Percentiles rank a stretch among this genome's conserved stretches.
These are phyloP conservation scores for Microdochium paspali DNA, from an alignment of 2,329 filamentous ascomycete species.

Conservation along the genomic window DNA sequence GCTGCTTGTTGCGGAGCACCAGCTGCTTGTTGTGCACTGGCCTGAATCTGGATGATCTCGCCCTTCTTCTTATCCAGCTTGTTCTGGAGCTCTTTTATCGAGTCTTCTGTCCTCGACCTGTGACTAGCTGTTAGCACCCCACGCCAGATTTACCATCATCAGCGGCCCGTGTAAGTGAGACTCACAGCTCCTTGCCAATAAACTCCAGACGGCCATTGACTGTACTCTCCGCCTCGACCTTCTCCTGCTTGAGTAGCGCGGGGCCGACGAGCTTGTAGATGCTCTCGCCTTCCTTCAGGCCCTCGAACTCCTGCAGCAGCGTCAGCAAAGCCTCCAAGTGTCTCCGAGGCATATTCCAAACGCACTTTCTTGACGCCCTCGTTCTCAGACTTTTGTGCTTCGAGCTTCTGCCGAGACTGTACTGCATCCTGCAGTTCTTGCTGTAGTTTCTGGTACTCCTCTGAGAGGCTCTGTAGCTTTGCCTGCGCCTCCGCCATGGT, in stretches of 20 bases:
- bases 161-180: conserved; percentile 2
- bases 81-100: conserved; percentile 45
- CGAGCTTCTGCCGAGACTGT: conserved; percentile 77
- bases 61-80: conserved; percentile 50
- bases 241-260: conserved; percentile 89
- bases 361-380: conserved; percentile 72
- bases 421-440: conserved; percentile 73
- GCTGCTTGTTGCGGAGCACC: conserved; percentile 19
- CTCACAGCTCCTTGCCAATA: conserved; percentile 88
- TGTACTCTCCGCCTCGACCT: conserved; percentile 77
- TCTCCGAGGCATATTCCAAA: conserved; percentile 2
- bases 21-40: conserved; percentile 33
- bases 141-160: background rate
- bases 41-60: conserved; percentile 49
- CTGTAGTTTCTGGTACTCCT: conserved; percentile 82
- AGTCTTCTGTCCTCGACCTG: conserved; percentile 25
- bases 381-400: conserved; percentile 92
- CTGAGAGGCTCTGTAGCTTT: conserved; percentile 70
- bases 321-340: background rate
- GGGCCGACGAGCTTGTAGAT: conserved; percentile 97
- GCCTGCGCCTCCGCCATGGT: conserved; percentile 68
- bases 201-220: conserved; percentile 88
- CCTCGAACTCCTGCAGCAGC: conserved; percentile 62
- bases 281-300: conserved; percentile 68
- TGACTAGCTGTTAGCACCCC: background rate